phyloP scores from a whole-genome alignment of 2,329 filamentous ascomycete genomes.

The Epichloe bromicola region DNA sequence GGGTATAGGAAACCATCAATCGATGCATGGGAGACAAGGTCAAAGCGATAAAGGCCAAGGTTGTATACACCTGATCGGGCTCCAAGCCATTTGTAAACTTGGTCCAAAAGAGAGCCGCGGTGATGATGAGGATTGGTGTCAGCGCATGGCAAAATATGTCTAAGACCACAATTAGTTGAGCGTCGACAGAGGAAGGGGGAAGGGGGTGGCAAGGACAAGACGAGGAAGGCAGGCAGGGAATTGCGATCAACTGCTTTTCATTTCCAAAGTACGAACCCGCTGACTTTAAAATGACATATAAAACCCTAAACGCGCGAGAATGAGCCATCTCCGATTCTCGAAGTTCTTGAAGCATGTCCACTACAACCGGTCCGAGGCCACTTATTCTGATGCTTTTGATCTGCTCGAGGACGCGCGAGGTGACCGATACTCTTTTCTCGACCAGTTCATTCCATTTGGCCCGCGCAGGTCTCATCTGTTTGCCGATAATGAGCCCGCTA shows the following conservation, averaged over 20 bases:
- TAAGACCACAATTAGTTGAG: neutral
- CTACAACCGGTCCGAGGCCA: constrained; percentile 13
- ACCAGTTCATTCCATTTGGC: constrained; percentile 16
- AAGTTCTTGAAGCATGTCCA: constrained; percentile 6
- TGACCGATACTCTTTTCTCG: constrained; percentile 18
- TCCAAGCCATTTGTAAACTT: constrained; percentile 1
- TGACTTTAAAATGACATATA: constrained; percentile 4
- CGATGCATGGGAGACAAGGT: constrained; percentile 3
- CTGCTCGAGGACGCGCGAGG: constrained; percentile 11
- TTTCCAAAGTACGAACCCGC: constrained; percentile 1
- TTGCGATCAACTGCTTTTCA: neutral
- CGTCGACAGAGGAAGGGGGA: neutral
- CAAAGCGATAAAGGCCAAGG: constrained; percentile 6
- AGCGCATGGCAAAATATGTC: constrained; percentile 1
- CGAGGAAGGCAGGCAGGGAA: neutral
- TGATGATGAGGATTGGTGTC: constrained; percentile 7
- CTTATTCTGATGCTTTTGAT: constrained; percentile 25
- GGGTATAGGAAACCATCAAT: constrained; percentile 3
- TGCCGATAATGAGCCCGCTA: constrained; percentile 26
- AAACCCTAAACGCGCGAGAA: constrained; percentile 3
- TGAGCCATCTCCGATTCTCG: constrained; percentile 8
- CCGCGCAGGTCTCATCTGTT: constrained; percentile 22
- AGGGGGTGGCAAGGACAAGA: neutral
- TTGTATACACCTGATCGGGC: constrained; percentile 4
- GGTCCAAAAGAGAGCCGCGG: constrained; percentile 8